phyloP scores from a whole-genome alignment of 164 flowering plant genomes.

The Taxillus chinensis region DNA sequence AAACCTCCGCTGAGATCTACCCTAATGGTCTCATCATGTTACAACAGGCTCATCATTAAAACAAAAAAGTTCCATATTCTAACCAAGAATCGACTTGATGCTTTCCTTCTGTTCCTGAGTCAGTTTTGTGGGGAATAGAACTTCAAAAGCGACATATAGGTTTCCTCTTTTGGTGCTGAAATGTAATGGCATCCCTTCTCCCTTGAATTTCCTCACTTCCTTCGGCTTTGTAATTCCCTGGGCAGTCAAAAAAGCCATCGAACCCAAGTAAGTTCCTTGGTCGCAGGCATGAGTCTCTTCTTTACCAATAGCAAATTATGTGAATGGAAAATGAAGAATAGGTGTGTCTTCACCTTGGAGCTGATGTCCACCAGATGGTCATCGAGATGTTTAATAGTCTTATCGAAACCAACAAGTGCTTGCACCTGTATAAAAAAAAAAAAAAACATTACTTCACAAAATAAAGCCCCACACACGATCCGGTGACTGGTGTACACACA shows the following conservation, averaged over 20 bases:
- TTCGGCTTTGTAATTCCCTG: conserved; percentile 95
- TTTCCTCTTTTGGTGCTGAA: conserved; percentile 84
- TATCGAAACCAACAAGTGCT: conserved; percentile 97
- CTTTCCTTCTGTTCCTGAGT: conserved; percentile 82
- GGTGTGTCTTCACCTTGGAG: conserved; percentile 47
- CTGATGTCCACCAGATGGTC: conserved; percentile 77
- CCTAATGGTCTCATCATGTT: conserved; percentile 17
- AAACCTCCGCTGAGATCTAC: not conserved
- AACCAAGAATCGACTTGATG: conserved; percentile 61
- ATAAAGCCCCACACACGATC: too few species aligned
- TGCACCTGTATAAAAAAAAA: conserved; percentile 47
- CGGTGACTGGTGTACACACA: too few species aligned
- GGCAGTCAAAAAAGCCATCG: not conserved
- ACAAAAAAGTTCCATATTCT: conserved; percentile 6
- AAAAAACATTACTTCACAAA: not conserved
- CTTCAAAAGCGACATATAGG: conserved; percentile 77
- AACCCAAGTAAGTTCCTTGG: not conserved
- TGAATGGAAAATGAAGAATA: not conserved
- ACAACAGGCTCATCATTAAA: conserved; percentile 16
- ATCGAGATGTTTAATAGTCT: conserved; percentile 86
- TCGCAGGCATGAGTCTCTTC: not conserved
- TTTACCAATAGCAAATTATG: not conserved
- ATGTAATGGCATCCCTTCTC: conserved; percentile 96
- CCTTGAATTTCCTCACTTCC: conserved; percentile 82
- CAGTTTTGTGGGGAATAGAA: conserved; percentile 71